Evolutionary conservation across 2,329 filamentous ascomycete species (phyloP).

Genomic region (Aspergillus awamori): DNA sequence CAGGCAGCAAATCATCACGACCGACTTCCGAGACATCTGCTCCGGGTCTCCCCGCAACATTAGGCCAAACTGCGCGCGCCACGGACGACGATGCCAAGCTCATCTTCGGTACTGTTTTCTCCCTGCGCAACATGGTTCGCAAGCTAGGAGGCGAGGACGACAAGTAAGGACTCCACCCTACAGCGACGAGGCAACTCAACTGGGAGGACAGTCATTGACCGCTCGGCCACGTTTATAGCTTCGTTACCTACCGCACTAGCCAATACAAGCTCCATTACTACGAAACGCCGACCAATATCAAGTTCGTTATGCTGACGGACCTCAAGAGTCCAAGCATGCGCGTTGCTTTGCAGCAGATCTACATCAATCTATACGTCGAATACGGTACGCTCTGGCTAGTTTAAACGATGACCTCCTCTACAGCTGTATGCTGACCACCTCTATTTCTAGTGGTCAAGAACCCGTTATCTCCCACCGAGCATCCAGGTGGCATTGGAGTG

Average conservation of each 20-base stretch:
- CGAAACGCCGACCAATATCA: constrained; percentile 93
- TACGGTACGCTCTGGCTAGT: constrained; percentile 62
- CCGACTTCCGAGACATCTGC: constrained; percentile 53
- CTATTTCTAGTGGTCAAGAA: constrained; percentile 62
- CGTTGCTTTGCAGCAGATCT: constrained; percentile 95
- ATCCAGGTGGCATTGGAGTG: constrained; percentile 63
- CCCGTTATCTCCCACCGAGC: constrained; percentile 63
- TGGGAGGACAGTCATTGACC: neutral
- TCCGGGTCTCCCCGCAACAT: constrained; percentile 38
- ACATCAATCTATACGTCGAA: constrained; percentile 97
- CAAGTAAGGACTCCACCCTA: constrained; percentile 48
- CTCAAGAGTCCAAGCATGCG: constrained; percentile 86
- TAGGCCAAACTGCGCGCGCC: constrained; percentile 49
- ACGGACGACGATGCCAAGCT: constrained; percentile 89
- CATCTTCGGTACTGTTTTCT: constrained; percentile 96
- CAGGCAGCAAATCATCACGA: constrained; percentile 52
- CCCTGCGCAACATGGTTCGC: constrained; percentile 91
- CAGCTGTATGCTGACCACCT: constrained; percentile 14
- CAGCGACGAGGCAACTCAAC: too few relatives aligned
- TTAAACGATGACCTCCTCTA: neutral
- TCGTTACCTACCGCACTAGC: constrained; percentile 88
- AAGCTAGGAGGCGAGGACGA: constrained; percentile 94
- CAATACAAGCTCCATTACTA: constrained; percentile 99
- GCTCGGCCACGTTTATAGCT: constrained; percentile 54
- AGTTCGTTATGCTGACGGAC: constrained; percentile 96